These are phyloP conservation scores for Aspergillus udagawae DNA, from an alignment of 2,329 filamentous ascomycete species.

Conservation along the genomic window DNA sequence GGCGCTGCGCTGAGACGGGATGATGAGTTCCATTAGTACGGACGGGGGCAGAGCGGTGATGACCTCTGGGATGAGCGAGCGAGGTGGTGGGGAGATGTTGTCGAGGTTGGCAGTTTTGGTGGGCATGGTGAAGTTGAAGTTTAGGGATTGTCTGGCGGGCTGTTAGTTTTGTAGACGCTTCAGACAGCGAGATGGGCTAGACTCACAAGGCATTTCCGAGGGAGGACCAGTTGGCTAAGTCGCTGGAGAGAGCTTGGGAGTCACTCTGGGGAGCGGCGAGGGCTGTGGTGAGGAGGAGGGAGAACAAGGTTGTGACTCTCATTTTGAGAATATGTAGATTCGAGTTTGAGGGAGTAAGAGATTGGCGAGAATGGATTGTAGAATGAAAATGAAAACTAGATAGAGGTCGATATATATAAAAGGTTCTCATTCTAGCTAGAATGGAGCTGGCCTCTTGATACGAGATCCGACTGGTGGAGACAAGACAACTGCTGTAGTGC, in stretches of 20 bases:
- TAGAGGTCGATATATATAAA: not conserved
- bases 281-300: conserved; percentile 14
- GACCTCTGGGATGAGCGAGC: conserved; percentile 26
- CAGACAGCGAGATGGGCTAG: not conserved
- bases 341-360: not conserved
- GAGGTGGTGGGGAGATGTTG: conserved; percentile 29
- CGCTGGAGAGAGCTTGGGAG: conserved; percentile 7
- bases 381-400: not conserved
- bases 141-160: conserved; percentile 9
- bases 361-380: not conserved
- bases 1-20: conserved; percentile 25
- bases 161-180: conserved; percentile 2
- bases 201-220: conserved; percentile 20
- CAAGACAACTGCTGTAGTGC: not conserved
- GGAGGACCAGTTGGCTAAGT: conserved; percentile 14
- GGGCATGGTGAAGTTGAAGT: conserved; percentile 5
- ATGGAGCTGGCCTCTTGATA: not conserved
- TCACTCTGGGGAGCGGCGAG: conserved; percentile 9
- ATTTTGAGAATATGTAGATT: conserved; percentile 8
- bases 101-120: conserved; percentile 26
- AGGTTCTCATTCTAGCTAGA: not conserved
- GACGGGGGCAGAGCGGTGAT: conserved; percentile 29
- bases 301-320: conserved; percentile 12
- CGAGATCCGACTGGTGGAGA: not conserved
- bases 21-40: conserved; percentile 26